Evolutionary conservation across 768 basidiomycete genomes (phyloP), one percentile per base, ranked within the genome.

Genomic region (Rhizopogon vulgaris): DNA sequence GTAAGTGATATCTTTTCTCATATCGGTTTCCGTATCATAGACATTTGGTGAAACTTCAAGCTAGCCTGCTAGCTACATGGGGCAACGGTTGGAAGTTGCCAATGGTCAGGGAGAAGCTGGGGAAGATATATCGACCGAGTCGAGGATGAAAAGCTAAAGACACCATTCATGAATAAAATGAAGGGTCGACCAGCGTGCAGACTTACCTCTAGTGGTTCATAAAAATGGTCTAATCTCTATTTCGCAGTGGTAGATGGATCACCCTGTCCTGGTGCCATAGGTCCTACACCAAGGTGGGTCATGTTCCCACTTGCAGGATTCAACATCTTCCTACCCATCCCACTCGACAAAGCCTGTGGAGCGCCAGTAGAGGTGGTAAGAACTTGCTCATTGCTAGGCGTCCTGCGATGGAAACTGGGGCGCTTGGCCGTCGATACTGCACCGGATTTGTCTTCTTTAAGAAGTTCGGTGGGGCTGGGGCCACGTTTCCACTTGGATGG

Each of bases 401-500:
- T 41, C 60, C 75, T 73, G 39, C 77, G 71, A 61, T 85, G 83
- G 53, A 84, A 70, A 55, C 84, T 89, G 32, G 84, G 85, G 37
- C 85, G 76, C 66, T 88, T 89, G 27, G 78, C 75, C 51, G 80
- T 69, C 49, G 77, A 69, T 48, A 76, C 64, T 32, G 78, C 79
- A 3, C 84, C 85, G 38, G 71, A 73, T 58, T 71, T 77, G 51
- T 79, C 80, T 67, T 86, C 80, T 63, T 78, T 83, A 51, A 71
- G 66, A 49, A 85, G 68, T 67, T 88, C 86, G 10, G 84, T 85
- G 38, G 87, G 86, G 58, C 85, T 87, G 30, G 83, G 80, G 2
- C 77, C 77, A 18, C 87, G 78, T 66, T 89, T 89, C 41, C 79
- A 77, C 43, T 72, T 76, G 3, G 72, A 69, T 30, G 71, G 71